Conservation (phyloP, 2,329 filamentous ascomycete genomes). For the Aspergillus awamori region DNA sequence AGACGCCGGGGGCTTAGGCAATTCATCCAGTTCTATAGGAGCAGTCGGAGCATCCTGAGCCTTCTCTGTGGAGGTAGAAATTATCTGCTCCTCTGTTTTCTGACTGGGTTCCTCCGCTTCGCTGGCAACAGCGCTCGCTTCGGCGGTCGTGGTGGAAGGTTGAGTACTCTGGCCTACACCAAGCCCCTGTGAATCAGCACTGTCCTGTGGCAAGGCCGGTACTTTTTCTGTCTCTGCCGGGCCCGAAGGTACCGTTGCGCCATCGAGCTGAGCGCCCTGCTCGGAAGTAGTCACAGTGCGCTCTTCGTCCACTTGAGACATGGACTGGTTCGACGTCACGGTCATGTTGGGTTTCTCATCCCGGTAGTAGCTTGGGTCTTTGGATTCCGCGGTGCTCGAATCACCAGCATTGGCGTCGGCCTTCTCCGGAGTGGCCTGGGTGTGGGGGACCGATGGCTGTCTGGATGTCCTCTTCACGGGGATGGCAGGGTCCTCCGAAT, state of each 20-base stretch:
- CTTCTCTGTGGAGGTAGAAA: slow-evolving; percentile 11
- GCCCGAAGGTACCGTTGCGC: slow-evolving; percentile 21
- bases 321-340: slow-evolving; percentile 32
- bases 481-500: slow-evolving; percentile 46
- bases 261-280: slow-evolving; percentile 44
- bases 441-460: slow-evolving; percentile 39
- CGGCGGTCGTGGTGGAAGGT: slow-evolving; percentile 18
- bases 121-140: slow-evolving; percentile 15
- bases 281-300: slow-evolving; percentile 38
- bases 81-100: slow-evolving; percentile 24
- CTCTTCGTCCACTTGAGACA: slow-evolving; percentile 32
- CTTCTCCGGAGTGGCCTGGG: slow-evolving; percentile 45
- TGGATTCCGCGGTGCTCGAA: slow-evolving; percentile 45
- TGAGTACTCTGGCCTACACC: slow-evolving; percentile 10
- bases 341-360: slow-evolving; percentile 44
- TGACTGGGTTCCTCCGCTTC: slow-evolving; percentile 24
- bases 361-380: slow-evolving; percentile 36
- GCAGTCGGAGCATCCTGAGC: slow-evolving; percentile 22
- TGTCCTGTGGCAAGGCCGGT: slow-evolving; percentile 18
- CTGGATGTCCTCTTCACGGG: slow-evolving; percentile 52
- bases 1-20: slow-evolving; percentile 54
- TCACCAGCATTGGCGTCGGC: slow-evolving; percentile 41
- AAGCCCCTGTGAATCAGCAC: slow-evolving; percentile 16
- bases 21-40: slow-evolving; percentile 56
- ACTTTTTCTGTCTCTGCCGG: slow-evolving; percentile 20